Evolutionary conservation across 2,329 filamentous ascomycete species (phyloP).

Genomic region (Paraconiothyrium sp.): DNA sequence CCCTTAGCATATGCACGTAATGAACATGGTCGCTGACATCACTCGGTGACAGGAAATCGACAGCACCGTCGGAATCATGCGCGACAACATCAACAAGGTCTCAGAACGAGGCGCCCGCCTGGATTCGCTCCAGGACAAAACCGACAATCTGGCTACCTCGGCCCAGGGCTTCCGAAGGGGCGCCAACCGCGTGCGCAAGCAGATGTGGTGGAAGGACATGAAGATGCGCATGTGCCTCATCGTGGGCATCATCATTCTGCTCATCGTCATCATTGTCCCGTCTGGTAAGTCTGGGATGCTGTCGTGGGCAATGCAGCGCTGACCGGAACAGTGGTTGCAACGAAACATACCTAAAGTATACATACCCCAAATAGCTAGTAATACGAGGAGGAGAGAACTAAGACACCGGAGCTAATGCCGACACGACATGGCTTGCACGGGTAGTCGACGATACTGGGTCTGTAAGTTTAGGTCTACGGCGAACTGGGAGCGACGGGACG

Average conservation of each 20-base stretch:
- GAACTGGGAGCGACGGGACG: slow-evolving; percentile 46
- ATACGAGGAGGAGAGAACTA: slow-evolving; percentile 29
- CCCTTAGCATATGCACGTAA: background rate
- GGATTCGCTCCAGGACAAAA: slow-evolving; percentile 91
- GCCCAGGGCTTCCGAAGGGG: slow-evolving; percentile 96
- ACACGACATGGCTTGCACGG: slow-evolving; percentile 37
- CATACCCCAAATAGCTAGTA: slow-evolving; percentile 43
- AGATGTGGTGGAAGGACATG: slow-evolving; percentile 99
- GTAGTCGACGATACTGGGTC: slow-evolving; percentile 35
- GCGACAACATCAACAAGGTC: slow-evolving; percentile 96
- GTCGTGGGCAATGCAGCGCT: background rate
- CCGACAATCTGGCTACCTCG: slow-evolving; percentile 88
- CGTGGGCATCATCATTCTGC: slow-evolving; percentile 86
- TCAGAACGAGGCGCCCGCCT: slow-evolving; percentile 90
- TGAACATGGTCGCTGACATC: slow-evolving; percentile 24
- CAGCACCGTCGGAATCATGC: slow-evolving; percentile 93
- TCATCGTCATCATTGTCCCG: slow-evolving; percentile 94
- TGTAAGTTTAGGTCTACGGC: slow-evolving; percentile 48
- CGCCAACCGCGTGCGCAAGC: slow-evolving; percentile 89
- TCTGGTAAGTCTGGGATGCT: slow-evolving; percentile 69
- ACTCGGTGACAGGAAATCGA: slow-evolving; percentile 83
- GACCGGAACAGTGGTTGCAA: slow-evolving; percentile 36
- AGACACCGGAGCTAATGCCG: slow-evolving; percentile 27
- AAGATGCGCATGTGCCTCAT: slow-evolving; percentile 99
- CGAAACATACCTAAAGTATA: slow-evolving; percentile 35